Percentiles rank a stretch among this genome's conserved stretches.
Conservation (phyloP, 1,284 basidiomycete species). For the Apiotrichum sp. region DNA sequence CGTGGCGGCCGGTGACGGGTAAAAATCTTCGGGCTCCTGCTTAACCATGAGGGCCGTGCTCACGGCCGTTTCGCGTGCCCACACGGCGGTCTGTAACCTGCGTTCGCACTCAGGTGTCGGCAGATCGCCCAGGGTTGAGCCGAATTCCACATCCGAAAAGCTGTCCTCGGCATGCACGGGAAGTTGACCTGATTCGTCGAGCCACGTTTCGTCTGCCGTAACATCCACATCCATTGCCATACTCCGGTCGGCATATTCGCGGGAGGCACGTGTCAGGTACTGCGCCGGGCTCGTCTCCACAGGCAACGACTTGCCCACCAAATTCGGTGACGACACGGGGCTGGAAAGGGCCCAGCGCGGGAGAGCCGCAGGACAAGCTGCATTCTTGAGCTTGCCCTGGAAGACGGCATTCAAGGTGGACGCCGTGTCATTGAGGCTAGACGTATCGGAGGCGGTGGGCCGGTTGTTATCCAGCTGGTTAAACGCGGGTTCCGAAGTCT, state of each 20-base stretch:
- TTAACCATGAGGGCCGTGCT: slow-evolving; percentile 29
- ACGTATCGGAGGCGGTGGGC: slow-evolving; percentile 22
- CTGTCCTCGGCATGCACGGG: slow-evolving; percentile 41
- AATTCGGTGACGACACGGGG: slow-evolving; percentile 32
- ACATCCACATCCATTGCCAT: slow-evolving; percentile 33
- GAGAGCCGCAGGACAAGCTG: slow-evolving; percentile 24
- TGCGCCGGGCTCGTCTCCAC: slow-evolving; percentile 32
- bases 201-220: slow-evolving; percentile 24
- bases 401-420: slow-evolving; percentile 16
- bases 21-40: slow-evolving; percentile 34
- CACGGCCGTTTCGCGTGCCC: slow-evolving; percentile 34
- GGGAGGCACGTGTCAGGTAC: slow-evolving; percentile 21
- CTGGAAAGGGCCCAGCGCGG: slow-evolving; percentile 32
- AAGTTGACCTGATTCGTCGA: slow-evolving; percentile 37
- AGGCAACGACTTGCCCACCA: slow-evolving; percentile 13
- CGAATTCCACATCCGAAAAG: slow-evolving; percentile 33
- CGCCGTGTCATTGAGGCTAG: slow-evolving; percentile 20
- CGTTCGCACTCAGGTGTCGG: slow-evolving; percentile 37
- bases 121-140: slow-evolving; percentile 30
- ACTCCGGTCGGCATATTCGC: slow-evolving; percentile 10
- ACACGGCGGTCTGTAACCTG: slow-evolving; percentile 35
- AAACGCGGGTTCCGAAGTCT: slow-evolving; percentile 17
- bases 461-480: slow-evolving; percentile 34
- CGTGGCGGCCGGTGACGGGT: slow-evolving; percentile 33
- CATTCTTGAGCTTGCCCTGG: slow-evolving; percentile 27